phyloP scores from a whole-genome alignment of 2,329 filamentous ascomycete species.

The Pseudogymnoascus sp. region DNA sequence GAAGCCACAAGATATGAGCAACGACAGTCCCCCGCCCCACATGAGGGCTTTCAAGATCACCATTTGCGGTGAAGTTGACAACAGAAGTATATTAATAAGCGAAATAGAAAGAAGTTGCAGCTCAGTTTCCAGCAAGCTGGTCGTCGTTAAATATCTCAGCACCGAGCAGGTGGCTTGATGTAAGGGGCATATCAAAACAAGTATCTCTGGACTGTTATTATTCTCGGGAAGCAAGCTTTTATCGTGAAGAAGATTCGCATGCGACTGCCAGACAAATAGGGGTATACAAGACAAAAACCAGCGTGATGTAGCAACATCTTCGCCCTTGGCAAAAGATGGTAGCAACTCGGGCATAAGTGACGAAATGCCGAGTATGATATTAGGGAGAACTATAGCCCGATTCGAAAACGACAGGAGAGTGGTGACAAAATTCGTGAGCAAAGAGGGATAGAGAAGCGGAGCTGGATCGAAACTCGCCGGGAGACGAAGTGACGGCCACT shows the following conservation, averaged over 20 bases:
- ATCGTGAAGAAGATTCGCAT: not conserved
- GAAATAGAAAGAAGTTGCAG: slow-evolving; percentile 76
- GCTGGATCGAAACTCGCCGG: slow-evolving; percentile 83
- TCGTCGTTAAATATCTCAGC: slow-evolving; percentile 74
- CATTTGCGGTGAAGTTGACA: slow-evolving; percentile 72
- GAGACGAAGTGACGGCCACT: slow-evolving; percentile 37
- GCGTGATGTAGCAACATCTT: slow-evolving; percentile 59
- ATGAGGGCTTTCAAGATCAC: slow-evolving; percentile 77
- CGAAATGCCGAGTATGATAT: slow-evolving; percentile 71
- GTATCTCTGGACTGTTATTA: slow-evolving; percentile 30
- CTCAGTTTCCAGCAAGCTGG: slow-evolving; percentile 78
- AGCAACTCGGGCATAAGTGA: slow-evolving; percentile 66
- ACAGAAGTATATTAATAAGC: slow-evolving; percentile 70
- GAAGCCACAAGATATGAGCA: slow-evolving; percentile 64
- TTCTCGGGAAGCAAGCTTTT: slow-evolving; percentile 24
- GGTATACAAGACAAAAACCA: slow-evolving; percentile 72
- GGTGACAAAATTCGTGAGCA: slow-evolving; percentile 67
- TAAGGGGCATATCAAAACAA: slow-evolving; percentile 64
- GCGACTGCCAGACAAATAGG: slow-evolving; percentile 30
- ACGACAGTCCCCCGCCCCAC: slow-evolving; percentile 70
- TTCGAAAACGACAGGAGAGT: slow-evolving; percentile 60
- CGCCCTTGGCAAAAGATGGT: slow-evolving; percentile 47
- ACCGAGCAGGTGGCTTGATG: slow-evolving; percentile 69
- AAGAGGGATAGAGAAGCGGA: slow-evolving; percentile 75
- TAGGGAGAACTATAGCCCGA: slow-evolving; percentile 58